A percentile compares a stretch with the other conserved stretches of the same genome.
Conservation (phyloP, 176 grass and related monocot species). For the Saccharum spontaneum region DNA sequence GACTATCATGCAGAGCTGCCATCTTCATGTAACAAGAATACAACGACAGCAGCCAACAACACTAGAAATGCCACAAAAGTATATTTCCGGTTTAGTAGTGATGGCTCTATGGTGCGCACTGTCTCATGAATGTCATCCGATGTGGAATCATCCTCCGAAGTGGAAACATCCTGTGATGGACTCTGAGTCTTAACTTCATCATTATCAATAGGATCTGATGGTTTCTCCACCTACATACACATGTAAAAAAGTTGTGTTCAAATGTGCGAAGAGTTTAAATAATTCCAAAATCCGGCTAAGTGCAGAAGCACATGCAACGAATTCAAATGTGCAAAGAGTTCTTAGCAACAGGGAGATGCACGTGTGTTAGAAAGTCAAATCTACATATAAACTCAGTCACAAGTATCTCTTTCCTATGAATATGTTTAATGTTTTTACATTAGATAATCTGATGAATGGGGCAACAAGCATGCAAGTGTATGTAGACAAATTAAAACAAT, state of each 20-base stretch:
- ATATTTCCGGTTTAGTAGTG: slow-evolving; percentile 54
- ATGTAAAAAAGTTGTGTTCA: slow-evolving; percentile 17
- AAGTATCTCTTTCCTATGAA: background rate
- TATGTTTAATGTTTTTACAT: background rate
- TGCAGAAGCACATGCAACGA: background rate
- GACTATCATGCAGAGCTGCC: background rate
- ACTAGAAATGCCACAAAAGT: slow-evolving; percentile 41
- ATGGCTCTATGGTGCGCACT: slow-evolving; percentile 50
- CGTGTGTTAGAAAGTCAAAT: background rate
- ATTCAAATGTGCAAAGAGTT: background rate
- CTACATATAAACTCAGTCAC: background rate
- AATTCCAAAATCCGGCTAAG: background rate
- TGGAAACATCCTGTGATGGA: slow-evolving; percentile 33
- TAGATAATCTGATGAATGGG: background rate
- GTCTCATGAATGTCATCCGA: slow-evolving; percentile 38
- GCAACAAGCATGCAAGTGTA: background rate
- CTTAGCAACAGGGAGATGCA: background rate
- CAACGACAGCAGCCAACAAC: slow-evolving; percentile 30
- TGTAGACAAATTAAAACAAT: background rate
- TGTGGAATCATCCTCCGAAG: slow-evolving; percentile 34
- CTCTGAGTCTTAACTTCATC: slow-evolving; percentile 21
- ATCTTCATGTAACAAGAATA: slow-evolving; percentile 40
- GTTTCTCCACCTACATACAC: slow-evolving; percentile 48
- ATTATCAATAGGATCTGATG: background rate
- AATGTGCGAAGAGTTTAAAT: background rate